Base-by-base conservation (phyloP, 139 green algal species). In the Chlorella ohadii region DNA sequence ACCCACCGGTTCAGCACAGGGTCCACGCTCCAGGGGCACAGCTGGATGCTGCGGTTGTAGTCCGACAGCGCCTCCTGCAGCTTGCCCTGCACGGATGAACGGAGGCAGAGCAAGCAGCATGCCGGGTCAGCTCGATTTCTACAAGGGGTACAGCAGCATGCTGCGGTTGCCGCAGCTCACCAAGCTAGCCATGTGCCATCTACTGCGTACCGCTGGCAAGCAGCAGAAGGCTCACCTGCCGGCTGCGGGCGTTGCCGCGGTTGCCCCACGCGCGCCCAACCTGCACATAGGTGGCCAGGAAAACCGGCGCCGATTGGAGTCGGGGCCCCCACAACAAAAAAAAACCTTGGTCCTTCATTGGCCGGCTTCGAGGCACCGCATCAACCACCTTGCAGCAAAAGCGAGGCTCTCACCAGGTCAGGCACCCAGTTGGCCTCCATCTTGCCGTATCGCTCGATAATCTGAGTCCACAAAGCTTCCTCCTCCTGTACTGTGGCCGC, bases 1-100 rank as follows among this genome's bases (percentile, higher is more conserved):
- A 74, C 73, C 7, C 31, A 68, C 74, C 51, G 68, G 89, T 98
- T 98, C 34, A 98, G 88, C 63, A 98, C 92, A 11, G 95, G 95
- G 84, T 98, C 95, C 22, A 94, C 92, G 23, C 82, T 90, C 94
- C 95, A 98, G 39, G 95, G 95, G 84, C 94, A 97, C 31, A 95
- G 85, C 34, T 84, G 39, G 31, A 97, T 96, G 51, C 92, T 81
- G 3, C 71, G 72, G 83, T 97, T 96, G 88, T 94, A 98, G 88
- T 33, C 31, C 28, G 28, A 68, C 63, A 34, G 31, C 28, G 63
- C 25, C 28, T 68, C 63, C 27, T 34, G 27, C 27, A 36, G 63
- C 27, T 19, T 15, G 27, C 63, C 27, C 63, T 36, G 28, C 59
- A 66, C 23, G 3, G 6, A 6, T 11, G 11, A 55, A 55, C 6